Evolutionary conservation across 345 rosid species (phyloP), one percentile per base, ranked within the genome.

Genomic region (Raphanus raphanistrum): DNA sequence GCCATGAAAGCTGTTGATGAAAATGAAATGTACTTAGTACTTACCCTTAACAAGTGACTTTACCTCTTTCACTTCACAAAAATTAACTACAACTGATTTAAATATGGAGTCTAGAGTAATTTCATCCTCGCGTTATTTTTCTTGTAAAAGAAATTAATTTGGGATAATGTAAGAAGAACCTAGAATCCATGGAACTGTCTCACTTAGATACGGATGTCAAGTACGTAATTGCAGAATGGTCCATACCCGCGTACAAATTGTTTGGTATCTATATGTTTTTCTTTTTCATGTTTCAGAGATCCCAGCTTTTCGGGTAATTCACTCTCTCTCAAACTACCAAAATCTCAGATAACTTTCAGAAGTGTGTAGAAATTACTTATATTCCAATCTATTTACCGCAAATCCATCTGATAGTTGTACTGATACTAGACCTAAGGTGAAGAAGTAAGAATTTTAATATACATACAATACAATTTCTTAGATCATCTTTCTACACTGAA

Each of bases 181-280:
- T 4, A 52, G 21, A 72, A 48, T 48, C 21, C 67, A 48, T 59
- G 73, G 41, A 78, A 72, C 33, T 32, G 35, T n/a, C n/a, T 36
- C 43, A 36, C 45, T 15, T 36, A 63, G 59, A 29, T 55, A 64
- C 21, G 32, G 41, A 55, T 17, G 50, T 35, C 13, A 16, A 43
- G 50, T 10, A 12, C 50, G 50, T 60, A 54, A n/a, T n/a, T 21
- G 21, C 21, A 9, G 38, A 66, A 78, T 78, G 77, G 82, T 73
- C 82, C 82, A 72, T 27, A 73, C 25, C 73, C 70, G 67, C 73
- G 63, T 67, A 4, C 63, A 17, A 11, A 48, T n/a, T 32, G 63
- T 67, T 61, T 73, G 77, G 77, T 79, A 78, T 48, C 57, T n/a
- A 48, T 59, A 70, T 31, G 32, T 66, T 78, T 60, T 50, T 64